Evolutionary conservation across 2,329 filamentous ascomycete genomes (phyloP).

Genomic region (Boeremia lycopersici): DNA sequence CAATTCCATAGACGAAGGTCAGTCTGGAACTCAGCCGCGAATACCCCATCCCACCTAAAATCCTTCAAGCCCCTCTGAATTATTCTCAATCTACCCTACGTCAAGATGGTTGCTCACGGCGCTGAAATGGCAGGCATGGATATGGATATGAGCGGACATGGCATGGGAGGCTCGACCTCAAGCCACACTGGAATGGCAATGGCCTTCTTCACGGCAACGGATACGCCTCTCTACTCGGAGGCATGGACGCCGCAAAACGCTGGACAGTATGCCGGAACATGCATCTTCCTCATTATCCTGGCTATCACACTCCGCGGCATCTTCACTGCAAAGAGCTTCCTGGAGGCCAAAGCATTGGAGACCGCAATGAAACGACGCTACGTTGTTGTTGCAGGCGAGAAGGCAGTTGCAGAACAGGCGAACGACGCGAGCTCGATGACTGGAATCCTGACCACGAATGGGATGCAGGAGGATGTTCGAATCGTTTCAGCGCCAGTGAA

Average conservation of each 20-base stretch:
- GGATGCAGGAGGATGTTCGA: conserved; percentile 79
- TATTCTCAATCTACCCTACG: background rate
- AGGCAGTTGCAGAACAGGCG: conserved; percentile 64
- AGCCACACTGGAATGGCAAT: conserved; percentile 55
- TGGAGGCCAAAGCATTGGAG: conserved; percentile 73
- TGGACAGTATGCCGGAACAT: conserved; percentile 83
- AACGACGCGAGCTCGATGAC: conserved; percentile 63
- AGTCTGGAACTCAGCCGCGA: conserved; percentile 42
- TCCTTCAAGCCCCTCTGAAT: background rate
- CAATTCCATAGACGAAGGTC: conserved; percentile 18
- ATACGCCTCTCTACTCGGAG: conserved; percentile 68
- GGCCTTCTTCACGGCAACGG: conserved; percentile 69
- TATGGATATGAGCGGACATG: conserved; percentile 30
- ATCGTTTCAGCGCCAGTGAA: conserved; percentile 67
- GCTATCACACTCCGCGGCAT: conserved; percentile 72
- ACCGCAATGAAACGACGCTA: conserved; percentile 76
- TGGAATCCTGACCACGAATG: conserved; percentile 73
- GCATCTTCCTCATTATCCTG: conserved; percentile 86
- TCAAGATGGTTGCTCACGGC: conserved; percentile 37
- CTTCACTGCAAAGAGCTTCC: conserved; percentile 68
- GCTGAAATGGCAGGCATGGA: conserved; percentile 29
- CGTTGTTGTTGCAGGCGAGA: conserved; percentile 71
- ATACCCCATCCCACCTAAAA: conserved; percentile 1
- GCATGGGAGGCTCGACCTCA: conserved; percentile 23
- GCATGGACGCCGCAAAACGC: conserved; percentile 74